Conservation (phyloP, 306 rosid species). For the Acacia confusa region DNA sequence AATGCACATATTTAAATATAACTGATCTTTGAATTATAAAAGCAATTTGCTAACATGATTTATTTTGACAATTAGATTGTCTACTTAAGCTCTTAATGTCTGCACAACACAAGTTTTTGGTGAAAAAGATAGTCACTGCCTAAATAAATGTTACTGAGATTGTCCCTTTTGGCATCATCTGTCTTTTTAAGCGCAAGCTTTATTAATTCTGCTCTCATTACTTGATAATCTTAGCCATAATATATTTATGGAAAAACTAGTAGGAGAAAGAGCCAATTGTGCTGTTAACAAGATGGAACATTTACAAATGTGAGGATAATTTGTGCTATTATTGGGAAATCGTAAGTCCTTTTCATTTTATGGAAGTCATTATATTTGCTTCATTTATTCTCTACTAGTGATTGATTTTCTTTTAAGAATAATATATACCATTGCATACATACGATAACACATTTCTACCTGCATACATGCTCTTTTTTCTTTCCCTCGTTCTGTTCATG, state of each 20-base stretch:
- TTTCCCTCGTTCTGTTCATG: constrained; percentile 19
- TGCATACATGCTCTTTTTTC: constrained; percentile 3
- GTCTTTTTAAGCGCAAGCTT: background rate
- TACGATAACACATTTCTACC: background rate
- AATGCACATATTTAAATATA: constrained; percentile 5
- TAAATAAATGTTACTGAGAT: constrained; percentile 19
- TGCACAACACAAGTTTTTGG: constrained; percentile 22
- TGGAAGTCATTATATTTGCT: constrained; percentile 22
- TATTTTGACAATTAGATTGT: constrained; percentile 23
- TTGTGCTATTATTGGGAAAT: constrained; percentile 20
- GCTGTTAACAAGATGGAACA: constrained; percentile 18
- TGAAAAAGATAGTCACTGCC: constrained; percentile 17
- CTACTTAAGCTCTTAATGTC: constrained; percentile 14
- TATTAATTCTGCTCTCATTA: background rate
- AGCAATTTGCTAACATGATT: background rate
- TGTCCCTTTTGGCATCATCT: constrained; percentile 9
- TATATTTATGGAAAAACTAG: constrained; percentile 16
- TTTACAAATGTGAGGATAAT: constrained; percentile 16
- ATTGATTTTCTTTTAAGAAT: constrained; percentile 25
- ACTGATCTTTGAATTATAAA: constrained; percentile 5
- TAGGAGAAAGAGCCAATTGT: constrained; percentile 17
- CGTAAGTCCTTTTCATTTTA: constrained; percentile 17
- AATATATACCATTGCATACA: background rate
- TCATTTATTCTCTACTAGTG: constrained; percentile 16
- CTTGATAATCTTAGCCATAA: background rate